phyloP scores from a whole-genome alignment of 805 yeast genomes.

The Schwanniomyces vanrijiae region DNA sequence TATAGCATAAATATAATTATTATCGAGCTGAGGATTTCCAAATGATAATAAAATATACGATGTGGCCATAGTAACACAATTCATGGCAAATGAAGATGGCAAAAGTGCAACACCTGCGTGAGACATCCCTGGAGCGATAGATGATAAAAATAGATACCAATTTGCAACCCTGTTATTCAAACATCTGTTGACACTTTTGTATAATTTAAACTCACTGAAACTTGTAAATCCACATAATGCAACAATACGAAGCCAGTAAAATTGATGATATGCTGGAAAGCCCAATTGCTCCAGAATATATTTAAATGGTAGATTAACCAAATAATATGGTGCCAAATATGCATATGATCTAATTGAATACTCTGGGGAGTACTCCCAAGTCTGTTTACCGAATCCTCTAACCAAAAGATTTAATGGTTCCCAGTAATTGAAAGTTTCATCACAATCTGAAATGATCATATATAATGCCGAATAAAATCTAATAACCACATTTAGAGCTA shows the following conservation, averaged over 20 bases:
- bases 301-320: conserved; percentile 23
- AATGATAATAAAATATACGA: conserved; percentile 32
- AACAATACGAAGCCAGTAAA: conserved; percentile 53
- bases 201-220: conserved; percentile 55
- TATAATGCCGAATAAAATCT: conserved; percentile 44
- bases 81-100: conserved; percentile 76
- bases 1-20: conserved; percentile 24
- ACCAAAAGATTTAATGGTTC: conserved; percentile 82
- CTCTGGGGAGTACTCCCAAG: conserved; percentile 95
- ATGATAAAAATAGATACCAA: conserved; percentile 63
- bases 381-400: conserved; percentile 86
- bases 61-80: conserved; percentile 45
- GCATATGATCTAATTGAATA: conserved; percentile 87
- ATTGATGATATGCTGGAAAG: conserved; percentile 32
- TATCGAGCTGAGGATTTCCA: background rate
- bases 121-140: conserved; percentile 76
- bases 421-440: conserved; percentile 91
- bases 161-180: conserved; percentile 44
- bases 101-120: conserved; percentile 85
- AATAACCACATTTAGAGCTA: conserved; percentile 7
- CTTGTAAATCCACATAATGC: conserved; percentile 37
- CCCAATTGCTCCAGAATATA: conserved; percentile 10
- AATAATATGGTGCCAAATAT: conserved; percentile 56
- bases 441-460: conserved; percentile 86
- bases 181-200: conserved; percentile 35